These are phyloP conservation scores for Cystobasidium slooffiae DNA, from an alignment of 1,284 basidiomycete genomes.

Conservation along the genomic window DNA sequence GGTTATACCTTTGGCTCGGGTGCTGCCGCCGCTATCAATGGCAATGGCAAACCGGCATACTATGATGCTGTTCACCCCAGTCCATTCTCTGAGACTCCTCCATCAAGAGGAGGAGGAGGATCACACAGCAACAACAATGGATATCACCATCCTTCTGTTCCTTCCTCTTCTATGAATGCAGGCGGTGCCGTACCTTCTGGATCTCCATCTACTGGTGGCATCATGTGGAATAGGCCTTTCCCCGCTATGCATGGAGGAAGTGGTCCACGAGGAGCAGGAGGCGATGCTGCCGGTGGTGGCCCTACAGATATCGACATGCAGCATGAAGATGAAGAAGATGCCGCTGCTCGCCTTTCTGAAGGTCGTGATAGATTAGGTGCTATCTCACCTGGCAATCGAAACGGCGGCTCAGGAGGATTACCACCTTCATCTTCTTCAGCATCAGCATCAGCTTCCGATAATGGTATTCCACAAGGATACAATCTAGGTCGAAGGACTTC, in stretches of 20 bases:
- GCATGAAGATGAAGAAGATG: slow-evolving; percentile 44
- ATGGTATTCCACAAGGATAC: slow-evolving; percentile 59
- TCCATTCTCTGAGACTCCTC: slow-evolving; percentile 59
- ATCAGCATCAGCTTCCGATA: slow-evolving; percentile 57
- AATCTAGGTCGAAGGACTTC: slow-evolving; percentile 89
- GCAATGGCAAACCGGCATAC: slow-evolving; percentile 10
- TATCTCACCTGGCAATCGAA: slow-evolving; percentile 59
- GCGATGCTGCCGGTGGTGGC: not conserved
- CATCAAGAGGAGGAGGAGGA: slow-evolving; percentile 53
- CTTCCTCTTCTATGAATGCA: slow-evolving; percentile 19
- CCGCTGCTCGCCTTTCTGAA: slow-evolving; percentile 25
- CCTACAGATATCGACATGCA: slow-evolving; percentile 35
- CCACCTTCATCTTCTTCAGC: slow-evolving; percentile 11
- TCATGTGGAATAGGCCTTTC: slow-evolving; percentile 42
- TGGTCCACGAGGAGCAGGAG: too few relatives aligned
- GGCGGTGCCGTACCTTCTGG: slow-evolving; percentile 13
- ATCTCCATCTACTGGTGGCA: slow-evolving; percentile 23
- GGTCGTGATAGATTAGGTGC: slow-evolving; percentile 18
- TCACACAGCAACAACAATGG: slow-evolving; percentile 18
- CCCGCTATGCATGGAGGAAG: slow-evolving; percentile 3
- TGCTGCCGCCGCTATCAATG: not conserved
- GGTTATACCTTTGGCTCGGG: slow-evolving; percentile 51
- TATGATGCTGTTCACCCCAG: slow-evolving; percentile 49
- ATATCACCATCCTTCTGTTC: not conserved
- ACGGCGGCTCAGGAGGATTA: slow-evolving; percentile 60